phyloP scores from a whole-genome alignment of 345 rosid genomes.

The Melastoma malabathricum region DNA sequence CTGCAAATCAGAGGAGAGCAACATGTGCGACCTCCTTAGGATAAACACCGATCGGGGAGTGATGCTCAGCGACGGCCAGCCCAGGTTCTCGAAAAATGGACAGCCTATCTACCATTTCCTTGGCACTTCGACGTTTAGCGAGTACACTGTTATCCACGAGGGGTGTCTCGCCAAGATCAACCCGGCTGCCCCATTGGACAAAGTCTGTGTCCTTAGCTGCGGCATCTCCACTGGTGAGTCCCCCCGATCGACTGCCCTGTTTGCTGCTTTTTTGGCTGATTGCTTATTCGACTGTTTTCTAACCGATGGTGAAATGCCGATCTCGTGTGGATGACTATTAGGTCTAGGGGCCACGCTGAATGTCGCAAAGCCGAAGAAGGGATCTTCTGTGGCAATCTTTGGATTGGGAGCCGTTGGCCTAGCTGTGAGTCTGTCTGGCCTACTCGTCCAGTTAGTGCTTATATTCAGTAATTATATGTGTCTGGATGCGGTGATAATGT shows the following conservation, averaged over 20 bases:
- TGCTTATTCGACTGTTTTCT: neutral
- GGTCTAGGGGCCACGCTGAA: slow-evolving; percentile 32
- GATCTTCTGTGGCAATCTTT: slow-evolving; percentile 24
- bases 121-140: slow-evolving; percentile 31
- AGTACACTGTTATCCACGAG: slow-evolving; percentile 25
- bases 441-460: neutral
- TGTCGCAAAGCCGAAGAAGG: slow-evolving; percentile 26
- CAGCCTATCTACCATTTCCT: slow-evolving; percentile 24
- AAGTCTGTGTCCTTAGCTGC: slow-evolving; percentile 34
- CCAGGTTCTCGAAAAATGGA: slow-evolving; percentile 25
- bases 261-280: neutral
- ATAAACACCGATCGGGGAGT: slow-evolving; percentile 23
- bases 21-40: slow-evolving; percentile 21
- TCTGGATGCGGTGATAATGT: neutral
- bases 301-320: neutral
- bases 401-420: slow-evolving; percentile 32
- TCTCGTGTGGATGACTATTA: neutral
- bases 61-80: slow-evolving; percentile 19
- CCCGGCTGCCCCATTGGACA: slow-evolving; percentile 33
- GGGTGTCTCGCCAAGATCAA: slow-evolving; percentile 37
- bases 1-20: slow-evolving; percentile 21
- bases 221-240: slow-evolving; percentile 31
- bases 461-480: neutral
- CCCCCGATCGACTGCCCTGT: too few species aligned
- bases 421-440: slow-evolving; percentile 10